These are phyloP conservation scores for Mucuna pruriens DNA, from an alignment of 306 rosid species.

Conservation along the genomic window DNA sequence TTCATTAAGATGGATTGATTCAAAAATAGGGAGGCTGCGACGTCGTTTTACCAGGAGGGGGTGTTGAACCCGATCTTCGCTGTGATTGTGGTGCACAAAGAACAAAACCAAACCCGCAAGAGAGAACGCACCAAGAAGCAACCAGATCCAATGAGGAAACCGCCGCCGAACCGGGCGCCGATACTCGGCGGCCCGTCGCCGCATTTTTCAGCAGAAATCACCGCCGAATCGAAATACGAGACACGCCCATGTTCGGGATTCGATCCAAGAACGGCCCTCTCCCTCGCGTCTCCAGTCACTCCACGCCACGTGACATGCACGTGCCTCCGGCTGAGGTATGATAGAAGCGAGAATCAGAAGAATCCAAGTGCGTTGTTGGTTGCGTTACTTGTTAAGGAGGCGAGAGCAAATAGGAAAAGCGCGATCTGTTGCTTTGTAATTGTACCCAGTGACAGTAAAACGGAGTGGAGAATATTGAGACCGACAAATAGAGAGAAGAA, in stretches of 20 bases:
- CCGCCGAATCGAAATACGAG: slow-evolving; percentile 40
- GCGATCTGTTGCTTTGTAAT: not conserved
- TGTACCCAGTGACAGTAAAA: slow-evolving; percentile 22
- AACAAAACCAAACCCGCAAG: slow-evolving; percentile 71
- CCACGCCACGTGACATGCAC: slow-evolving; percentile 5
- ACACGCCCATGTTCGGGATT: slow-evolving; percentile 42
- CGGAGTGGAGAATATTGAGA: slow-evolving; percentile 23
- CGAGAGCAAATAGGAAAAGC: too few species aligned
- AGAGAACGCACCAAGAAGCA: slow-evolving; percentile 70
- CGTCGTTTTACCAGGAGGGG: slow-evolving; percentile 54
- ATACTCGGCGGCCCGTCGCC: slow-evolving; percentile 88
- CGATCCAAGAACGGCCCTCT: slow-evolving; percentile 23
- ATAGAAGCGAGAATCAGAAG: not conserved
- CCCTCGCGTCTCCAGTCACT: not conserved
- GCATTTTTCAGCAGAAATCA: slow-evolving; percentile 67
- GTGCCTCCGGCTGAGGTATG: not conserved
- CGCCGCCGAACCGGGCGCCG: slow-evolving; percentile 93
- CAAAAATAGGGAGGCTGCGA: not conserved
- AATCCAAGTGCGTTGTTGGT: not conserved
- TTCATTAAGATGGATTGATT: not conserved
- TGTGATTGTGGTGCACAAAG: slow-evolving; percentile 70
- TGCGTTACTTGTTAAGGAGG: not conserved
- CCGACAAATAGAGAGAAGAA: slow-evolving; percentile 13
- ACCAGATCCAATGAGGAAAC: slow-evolving; percentile 84
- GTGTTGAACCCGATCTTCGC: slow-evolving; percentile 68